Conservation (phyloP, 2,329 filamentous ascomycete genomes). For the Orbilia blumenaviensis region DNA sequence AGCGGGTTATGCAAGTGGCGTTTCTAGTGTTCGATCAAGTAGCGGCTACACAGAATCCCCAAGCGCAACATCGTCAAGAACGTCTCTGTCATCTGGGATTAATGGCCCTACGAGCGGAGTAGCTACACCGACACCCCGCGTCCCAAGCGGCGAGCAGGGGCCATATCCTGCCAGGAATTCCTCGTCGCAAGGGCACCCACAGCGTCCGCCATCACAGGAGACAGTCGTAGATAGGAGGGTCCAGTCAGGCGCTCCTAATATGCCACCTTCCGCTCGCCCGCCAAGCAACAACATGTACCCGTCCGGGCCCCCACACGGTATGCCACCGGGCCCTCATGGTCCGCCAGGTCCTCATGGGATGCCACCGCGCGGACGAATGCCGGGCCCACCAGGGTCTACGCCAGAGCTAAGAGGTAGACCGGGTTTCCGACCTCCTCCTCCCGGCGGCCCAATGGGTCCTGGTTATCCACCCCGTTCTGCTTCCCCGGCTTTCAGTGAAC, state of each 20-base stretch:
- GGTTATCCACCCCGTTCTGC: conserved; percentile 42
- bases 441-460: conserved; percentile 45
- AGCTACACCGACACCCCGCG: neutral
- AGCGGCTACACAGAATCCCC: conserved; percentile 35
- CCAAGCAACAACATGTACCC: conserved; percentile 9
- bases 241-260: conserved; percentile 14
- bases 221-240: neutral
- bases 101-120: conserved; percentile 20
- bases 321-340: conserved; percentile 15
- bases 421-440: conserved; percentile 32
- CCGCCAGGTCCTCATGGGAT: conserved; percentile 21
- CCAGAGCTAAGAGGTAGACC: conserved; percentile 39
- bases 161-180: conserved; percentile 30
- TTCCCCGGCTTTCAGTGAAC: conserved; percentile 47
- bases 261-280: conserved; percentile 15
- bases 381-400: conserved; percentile 7
- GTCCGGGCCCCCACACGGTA: neutral
- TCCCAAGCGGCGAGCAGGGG: conserved; percentile 36
- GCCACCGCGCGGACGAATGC: conserved; percentile 9
- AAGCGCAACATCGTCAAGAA: conserved; percentile 37
- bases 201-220: conserved; percentile 31
- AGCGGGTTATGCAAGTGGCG: conserved; percentile 32
- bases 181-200: conserved; percentile 39
- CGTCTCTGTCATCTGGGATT: conserved; percentile 30
- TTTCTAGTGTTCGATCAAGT: conserved; percentile 44